Base-by-base conservation (phyloP, 805 yeast genomes). In the Kodamaea jinghongensis region DNA sequence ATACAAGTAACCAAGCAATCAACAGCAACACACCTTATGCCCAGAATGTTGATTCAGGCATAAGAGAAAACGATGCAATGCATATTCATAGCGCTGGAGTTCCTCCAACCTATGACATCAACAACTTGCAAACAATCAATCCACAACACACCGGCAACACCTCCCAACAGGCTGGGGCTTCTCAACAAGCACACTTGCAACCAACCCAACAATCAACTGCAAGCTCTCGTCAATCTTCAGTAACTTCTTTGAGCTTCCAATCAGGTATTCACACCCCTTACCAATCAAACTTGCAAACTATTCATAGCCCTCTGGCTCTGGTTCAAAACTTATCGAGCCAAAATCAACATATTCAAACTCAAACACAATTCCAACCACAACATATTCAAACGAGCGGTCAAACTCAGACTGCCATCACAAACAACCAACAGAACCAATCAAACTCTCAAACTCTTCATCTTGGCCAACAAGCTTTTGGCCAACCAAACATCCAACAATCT, bases 91-190 rank as follows among this genome's bases (percentile, higher is more conserved):
- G 17, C 27, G 36, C 28, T 31, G 34, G 26, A 7, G 12, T 33
- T n/a, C 34, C 39, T 5, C 40, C 40, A 10, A 32, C 33, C 15
- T 37, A 37, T 30, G 40, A 37, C 12, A 26, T 37, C n/a, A 37
- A 34, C 26, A 37, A 26, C 31, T 26, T 31, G 34, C 40, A 37
- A 25, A 17, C 17, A 2, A 32, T 31, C 12, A 22, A 16, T 12
- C 35, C 23, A 31, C 38, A 36, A 22, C 28, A 33, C 12, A 23
- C 13, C 36, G 12, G 15, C 8, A 22, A 33, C 29, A 12, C 29
- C 10, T 8, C 7, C 5, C 29, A 27, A 8, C 17, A 20, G 7
- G n/a, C 36, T 30, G 13, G 7, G 23, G 23, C 23, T 8, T 20
- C 23, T 20, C 23, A 20, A 20, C 23, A 20, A 8, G 7, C 23